Percentiles rank a stretch among this genome's conserved stretches.
Evolutionary conservation across 208 protist genomes (phyloP).

Genomic region (Endotrypanum monterogeii): DNA sequence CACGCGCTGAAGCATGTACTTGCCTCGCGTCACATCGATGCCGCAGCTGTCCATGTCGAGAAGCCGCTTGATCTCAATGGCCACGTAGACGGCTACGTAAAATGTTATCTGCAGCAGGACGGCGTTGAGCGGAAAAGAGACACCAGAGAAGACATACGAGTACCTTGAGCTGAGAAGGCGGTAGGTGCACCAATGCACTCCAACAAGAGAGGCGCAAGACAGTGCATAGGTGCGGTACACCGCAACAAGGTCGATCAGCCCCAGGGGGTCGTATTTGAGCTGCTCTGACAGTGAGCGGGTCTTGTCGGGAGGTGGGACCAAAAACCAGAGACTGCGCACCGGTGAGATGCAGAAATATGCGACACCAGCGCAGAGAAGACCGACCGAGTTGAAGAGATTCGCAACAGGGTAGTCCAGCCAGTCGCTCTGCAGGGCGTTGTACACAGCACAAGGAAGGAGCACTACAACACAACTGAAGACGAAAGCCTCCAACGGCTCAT

Average conservation of each 20-base stretch:
- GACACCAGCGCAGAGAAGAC: slow-evolving; percentile 52
- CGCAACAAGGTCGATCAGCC: slow-evolving; percentile 49
- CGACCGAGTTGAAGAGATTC: slow-evolving; percentile 68
- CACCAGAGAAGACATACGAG: slow-evolving; percentile 73
- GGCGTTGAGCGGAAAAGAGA: slow-evolving; percentile 68
- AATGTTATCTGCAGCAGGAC: slow-evolving; percentile 60
- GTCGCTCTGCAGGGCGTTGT: slow-evolving; percentile 75
- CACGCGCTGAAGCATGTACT: slow-evolving; percentile 17
- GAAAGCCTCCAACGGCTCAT: slow-evolving; percentile 65
- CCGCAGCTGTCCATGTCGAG: slow-evolving; percentile 51
- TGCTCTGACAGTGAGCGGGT: slow-evolving; percentile 32
- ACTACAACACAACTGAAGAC: slow-evolving; percentile 71
- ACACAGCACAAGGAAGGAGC: slow-evolving; percentile 57
- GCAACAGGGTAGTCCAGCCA: slow-evolving; percentile 53
- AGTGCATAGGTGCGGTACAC: slow-evolving; percentile 42
- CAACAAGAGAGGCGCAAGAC: slow-evolving; percentile 21
- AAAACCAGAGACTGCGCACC: slow-evolving; percentile 75
- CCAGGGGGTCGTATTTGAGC: slow-evolving; percentile 73
- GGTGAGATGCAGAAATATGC: slow-evolving; percentile 69
- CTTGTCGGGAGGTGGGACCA: slow-evolving; percentile 24
- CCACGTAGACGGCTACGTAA: slow-evolving; percentile 55
- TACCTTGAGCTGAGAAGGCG: slow-evolving; percentile 76
- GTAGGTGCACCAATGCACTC: slow-evolving; percentile 66
- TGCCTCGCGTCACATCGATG: slow-evolving; percentile 35
- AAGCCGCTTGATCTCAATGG: slow-evolving; percentile 51